Evolutionary conservation across 2,329 filamentous ascomycete species (phyloP).

Genomic region (Penicillium decumbens): DNA sequence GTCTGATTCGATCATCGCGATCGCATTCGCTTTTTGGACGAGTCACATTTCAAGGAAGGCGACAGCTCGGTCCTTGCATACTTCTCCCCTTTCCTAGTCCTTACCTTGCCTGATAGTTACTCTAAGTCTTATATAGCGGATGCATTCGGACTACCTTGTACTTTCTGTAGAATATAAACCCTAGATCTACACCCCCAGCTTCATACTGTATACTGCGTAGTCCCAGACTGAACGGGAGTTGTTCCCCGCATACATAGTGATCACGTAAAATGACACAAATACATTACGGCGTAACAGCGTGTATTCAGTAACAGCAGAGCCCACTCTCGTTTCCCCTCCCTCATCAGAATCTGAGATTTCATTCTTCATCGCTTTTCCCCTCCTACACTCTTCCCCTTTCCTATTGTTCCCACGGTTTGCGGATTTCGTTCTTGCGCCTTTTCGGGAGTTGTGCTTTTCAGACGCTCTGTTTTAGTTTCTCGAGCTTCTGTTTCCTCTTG

Average conservation of each 20-base stretch:
- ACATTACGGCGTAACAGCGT: slow-evolving; percentile 4
- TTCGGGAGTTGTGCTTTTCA: slow-evolving; percentile 26
- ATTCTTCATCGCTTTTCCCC: slow-evolving; percentile 21
- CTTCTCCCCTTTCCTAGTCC: not conserved
- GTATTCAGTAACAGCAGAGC: not conserved
- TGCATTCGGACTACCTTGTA: not conserved
- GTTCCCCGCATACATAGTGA: slow-evolving; percentile 15
- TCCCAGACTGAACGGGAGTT: not conserved
- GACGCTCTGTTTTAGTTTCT: slow-evolving; percentile 17
- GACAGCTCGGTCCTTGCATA: slow-evolving; percentile 28
- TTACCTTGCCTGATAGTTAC: not conserved
- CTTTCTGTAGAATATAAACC: not conserved
- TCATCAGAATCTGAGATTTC: slow-evolving; percentile 23
- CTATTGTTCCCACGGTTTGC: slow-evolving; percentile 26
- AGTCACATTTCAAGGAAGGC: slow-evolving; percentile 29
- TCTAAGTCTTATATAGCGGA: not conserved
- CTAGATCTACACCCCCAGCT: not conserved
- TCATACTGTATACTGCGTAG: not conserved
- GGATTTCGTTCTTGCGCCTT: slow-evolving; percentile 25
- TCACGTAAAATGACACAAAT: slow-evolving; percentile 1
- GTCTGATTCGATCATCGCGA: not conserved
- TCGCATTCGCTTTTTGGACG: slow-evolving; percentile 16
- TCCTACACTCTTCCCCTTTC: slow-evolving; percentile 19
- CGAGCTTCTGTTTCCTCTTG: slow-evolving; percentile 19
- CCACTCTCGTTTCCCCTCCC: slow-evolving; percentile 15